Evolutionary conservation across 306 rosid genomes (phyloP), one percentile per base, ranked within the genome.

Genomic region (Quercus glauca): DNA sequence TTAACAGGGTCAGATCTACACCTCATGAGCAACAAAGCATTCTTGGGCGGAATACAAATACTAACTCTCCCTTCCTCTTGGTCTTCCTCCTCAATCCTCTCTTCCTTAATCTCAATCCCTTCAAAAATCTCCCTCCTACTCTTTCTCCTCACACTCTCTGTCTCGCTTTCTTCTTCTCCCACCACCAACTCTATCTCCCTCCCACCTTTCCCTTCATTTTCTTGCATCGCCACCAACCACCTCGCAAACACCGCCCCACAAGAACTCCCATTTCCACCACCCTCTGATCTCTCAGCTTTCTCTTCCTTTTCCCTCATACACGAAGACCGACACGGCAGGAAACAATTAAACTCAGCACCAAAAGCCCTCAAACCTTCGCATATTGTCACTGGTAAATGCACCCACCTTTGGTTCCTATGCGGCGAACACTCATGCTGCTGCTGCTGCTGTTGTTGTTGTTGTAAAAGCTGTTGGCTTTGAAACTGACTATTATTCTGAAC

Each of bases 1-100:
- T 90, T 95, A 49, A 93, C 97, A 41, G 99, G 99, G 84, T 95
- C 99, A 87, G 99, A 95, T 88, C 99, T 91, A 25, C 99, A 93
- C 82, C 99, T 90, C 99, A 95, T 95, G 43, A 95, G 84, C 83
- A 95, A 79, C 49, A 95, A 86, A 75, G 98, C 99, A 86, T 95
- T 95, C 85, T 93, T 95, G 0, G 99, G 99, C 19, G 99, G 99
- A 35, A 93, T 72, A 59, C 97, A 95, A 17, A 88, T 23, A 26
- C 97, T 87, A 25, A 89, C 92, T 41, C 92, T 86, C 0, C 80
- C 87, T 79, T 93, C 87, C 55, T 87, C 93, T 59, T 49, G 53
- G 12, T 86, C 84, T 56, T 77, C 85, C 57, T 18, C 85, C 12
- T 49, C 37, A 35, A 56, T 76, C 71, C 81, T 74, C 58, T 79